Percentiles rank a stretch among this genome's conserved stretches.
phyloP scores from a whole-genome alignment of 208 protist species.

The Acanthamoeba lenticulata region DNA sequence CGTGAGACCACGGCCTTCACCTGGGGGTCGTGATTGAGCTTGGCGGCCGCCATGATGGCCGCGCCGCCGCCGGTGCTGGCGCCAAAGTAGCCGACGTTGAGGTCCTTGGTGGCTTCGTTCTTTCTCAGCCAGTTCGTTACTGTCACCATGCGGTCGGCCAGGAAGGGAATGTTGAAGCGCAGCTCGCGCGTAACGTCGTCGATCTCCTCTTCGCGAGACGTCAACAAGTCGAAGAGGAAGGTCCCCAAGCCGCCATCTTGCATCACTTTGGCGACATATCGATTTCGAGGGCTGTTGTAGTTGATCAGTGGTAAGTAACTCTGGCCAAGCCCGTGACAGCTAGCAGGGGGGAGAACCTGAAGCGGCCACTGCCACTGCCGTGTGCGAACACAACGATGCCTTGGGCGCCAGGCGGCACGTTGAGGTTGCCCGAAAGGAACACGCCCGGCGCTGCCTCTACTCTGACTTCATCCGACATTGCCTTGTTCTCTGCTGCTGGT shows the following conservation, averaged over 20 bases:
- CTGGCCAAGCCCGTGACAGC: too few species aligned
- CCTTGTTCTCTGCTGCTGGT: too few species aligned
- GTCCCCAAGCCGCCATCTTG: conserved; percentile 39
- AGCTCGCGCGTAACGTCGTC: conserved; percentile 60
- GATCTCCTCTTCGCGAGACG: conserved; percentile 49
- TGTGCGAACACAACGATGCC: conserved; percentile 69
- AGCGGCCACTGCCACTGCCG: conserved; percentile 52
- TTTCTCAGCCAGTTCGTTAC: conserved; percentile 40
- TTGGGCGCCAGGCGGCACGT: not conserved
- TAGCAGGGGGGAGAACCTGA: too few species aligned
- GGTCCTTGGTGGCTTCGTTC: not conserved
- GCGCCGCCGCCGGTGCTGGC: conserved; percentile 61
- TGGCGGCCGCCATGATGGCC: conserved; percentile 42
- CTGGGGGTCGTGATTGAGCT: conserved; percentile 4
- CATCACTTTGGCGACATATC: conserved; percentile 39
- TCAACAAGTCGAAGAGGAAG: conserved; percentile 68
- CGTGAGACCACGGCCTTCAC: conserved; percentile 64
- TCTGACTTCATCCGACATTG: conserved; percentile 27
- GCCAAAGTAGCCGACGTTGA: conserved; percentile 65
- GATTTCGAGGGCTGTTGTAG: conserved; percentile 24
- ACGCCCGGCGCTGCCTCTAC: not conserved
- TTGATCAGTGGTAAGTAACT: not conserved
- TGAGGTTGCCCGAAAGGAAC: conserved; percentile 35
- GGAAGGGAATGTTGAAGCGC: conserved; percentile 67
- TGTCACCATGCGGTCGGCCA: conserved; percentile 27